Evolutionary conservation across 2,329 filamentous ascomycete species (phyloP).

Genomic region (Amylocarpus encephaloides): DNA sequence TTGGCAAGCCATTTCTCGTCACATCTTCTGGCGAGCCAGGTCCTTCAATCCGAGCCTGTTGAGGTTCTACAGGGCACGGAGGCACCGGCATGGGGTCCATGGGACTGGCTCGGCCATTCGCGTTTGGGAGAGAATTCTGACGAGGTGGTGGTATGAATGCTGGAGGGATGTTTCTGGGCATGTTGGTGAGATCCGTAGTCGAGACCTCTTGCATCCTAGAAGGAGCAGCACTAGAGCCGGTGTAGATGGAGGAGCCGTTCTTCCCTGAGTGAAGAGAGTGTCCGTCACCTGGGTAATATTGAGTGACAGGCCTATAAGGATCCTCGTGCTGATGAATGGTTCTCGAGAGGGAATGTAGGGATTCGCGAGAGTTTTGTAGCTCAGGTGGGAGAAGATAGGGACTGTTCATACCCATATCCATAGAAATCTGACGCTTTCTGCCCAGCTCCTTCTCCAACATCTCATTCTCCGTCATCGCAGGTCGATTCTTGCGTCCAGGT

Average conservation of each 20-base stretch:
- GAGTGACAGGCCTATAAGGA: conserved; percentile 65
- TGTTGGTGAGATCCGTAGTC: conserved; percentile 22
- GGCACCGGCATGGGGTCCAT: conserved; percentile 25
- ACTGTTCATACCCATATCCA: conserved; percentile 64
- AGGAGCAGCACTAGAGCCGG: conserved; percentile 33
- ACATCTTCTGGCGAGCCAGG: conserved; percentile 9
- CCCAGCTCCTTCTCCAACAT: conserved; percentile 18
- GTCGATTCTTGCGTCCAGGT: conserved; percentile 17
- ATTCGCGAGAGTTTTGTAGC: conserved; percentile 73
- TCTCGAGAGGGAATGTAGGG: conserved; percentile 76
- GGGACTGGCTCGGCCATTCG: conserved; percentile 35
- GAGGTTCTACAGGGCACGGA: conserved; percentile 20
- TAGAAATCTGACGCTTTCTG: conserved; percentile 51
- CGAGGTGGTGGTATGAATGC: conserved; percentile 32
- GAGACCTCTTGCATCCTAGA: conserved; percentile 22
- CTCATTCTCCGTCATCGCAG: conserved; percentile 3
- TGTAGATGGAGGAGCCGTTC: conserved; percentile 43
- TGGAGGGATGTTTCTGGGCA: conserved; percentile 23
- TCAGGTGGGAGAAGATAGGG: conserved; percentile 91
- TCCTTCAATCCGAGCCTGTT: conserved; percentile 19
- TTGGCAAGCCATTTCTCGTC: conserved; percentile 20
- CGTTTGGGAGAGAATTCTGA: conserved; percentile 42
- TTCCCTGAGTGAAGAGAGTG: conserved; percentile 49
- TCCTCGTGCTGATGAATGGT: conserved; percentile 71
- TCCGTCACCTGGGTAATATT: conserved; percentile 52